Evolutionary conservation across 2,329 filamentous ascomycete species (phyloP).

Genomic region (Trichophyton mentagrophytes): DNA sequence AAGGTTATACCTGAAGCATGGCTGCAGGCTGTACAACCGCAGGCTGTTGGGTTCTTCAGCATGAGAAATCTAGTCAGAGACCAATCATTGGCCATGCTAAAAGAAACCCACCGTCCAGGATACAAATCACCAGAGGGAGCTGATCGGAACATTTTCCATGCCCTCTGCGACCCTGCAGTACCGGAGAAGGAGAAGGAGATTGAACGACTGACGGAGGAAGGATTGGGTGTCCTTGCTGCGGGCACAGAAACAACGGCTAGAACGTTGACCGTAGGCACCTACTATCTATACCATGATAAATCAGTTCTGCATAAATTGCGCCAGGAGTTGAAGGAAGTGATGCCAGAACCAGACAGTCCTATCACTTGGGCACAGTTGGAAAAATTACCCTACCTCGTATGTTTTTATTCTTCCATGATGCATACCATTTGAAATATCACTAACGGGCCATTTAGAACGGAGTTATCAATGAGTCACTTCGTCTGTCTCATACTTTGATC

Average conservation of each 20-base stretch:
- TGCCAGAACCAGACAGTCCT: neutral
- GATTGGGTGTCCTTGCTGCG: neutral
- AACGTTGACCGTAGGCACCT: neutral
- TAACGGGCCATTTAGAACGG: constrained; percentile 5
- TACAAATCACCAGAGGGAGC: neutral
- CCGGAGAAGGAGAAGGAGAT: neutral
- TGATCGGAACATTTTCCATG: neutral
- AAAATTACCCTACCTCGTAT: constrained; percentile 1
- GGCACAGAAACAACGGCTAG: constrained; percentile 2
- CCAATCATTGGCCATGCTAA: neutral
- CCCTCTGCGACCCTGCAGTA: neutral
- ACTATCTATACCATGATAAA: neutral
- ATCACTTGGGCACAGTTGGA: neutral
- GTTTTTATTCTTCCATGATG: neutral
- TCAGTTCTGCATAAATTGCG: neutral
- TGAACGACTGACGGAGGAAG: neutral
- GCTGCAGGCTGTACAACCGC: neutral
- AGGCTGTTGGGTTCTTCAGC: neutral
- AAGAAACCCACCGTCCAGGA: neutral
- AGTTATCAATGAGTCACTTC: constrained; percentile 8
- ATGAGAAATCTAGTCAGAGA: neutral
- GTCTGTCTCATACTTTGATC: constrained; percentile 8
- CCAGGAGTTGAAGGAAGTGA: neutral
- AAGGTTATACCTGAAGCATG: neutral
- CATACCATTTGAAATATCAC: neutral